phyloP scores from a whole-genome alignment of 192 early-diverging fungal species.

The Lobosporangium transversale region DNA sequence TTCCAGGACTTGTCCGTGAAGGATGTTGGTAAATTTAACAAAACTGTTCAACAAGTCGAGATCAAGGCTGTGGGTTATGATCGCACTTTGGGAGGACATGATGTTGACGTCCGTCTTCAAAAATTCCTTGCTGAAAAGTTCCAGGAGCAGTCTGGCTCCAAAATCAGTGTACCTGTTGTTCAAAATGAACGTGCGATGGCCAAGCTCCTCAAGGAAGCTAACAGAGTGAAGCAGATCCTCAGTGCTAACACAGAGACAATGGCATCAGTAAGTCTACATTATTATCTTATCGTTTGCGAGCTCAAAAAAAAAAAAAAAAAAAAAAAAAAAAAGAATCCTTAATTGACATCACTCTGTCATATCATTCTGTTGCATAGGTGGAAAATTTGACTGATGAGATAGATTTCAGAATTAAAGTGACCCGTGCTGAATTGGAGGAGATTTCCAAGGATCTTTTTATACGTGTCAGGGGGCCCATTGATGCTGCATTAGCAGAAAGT shows the following conservation, averaged over 20 bases:
- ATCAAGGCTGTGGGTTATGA: constrained; percentile 87
- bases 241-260: constrained; percentile 91
- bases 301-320: too few species aligned
- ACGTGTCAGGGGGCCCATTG: constrained; percentile 79
- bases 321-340: neutral
- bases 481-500: constrained; percentile 73
- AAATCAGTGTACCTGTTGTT: constrained; percentile 65
- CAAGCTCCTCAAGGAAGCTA: constrained; percentile 91
- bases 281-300: too few species aligned
- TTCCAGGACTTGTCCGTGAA: constrained; percentile 74
- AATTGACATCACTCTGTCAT: neutral
- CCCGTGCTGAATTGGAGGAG: constrained; percentile 82
- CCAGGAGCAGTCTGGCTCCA: constrained; percentile 59
- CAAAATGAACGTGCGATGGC: constrained; percentile 85
- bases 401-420: constrained; percentile 84
- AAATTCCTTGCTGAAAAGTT: constrained; percentile 83
- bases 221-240: constrained; percentile 94
- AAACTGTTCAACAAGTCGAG: constrained; percentile 72
- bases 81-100: constrained; percentile 85
- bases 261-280: constrained; percentile 69
- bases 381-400: constrained; percentile 88
- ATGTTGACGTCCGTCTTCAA: constrained; percentile 86
- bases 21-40: constrained; percentile 65
- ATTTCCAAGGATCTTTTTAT: constrained; percentile 70
- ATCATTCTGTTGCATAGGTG: constrained; percentile 59